Percentiles rank a stretch among this genome's conserved stretches.
phyloP scores from a whole-genome alignment of 164 flowering plant genomes.

The Tetracentron sinense region DNA sequence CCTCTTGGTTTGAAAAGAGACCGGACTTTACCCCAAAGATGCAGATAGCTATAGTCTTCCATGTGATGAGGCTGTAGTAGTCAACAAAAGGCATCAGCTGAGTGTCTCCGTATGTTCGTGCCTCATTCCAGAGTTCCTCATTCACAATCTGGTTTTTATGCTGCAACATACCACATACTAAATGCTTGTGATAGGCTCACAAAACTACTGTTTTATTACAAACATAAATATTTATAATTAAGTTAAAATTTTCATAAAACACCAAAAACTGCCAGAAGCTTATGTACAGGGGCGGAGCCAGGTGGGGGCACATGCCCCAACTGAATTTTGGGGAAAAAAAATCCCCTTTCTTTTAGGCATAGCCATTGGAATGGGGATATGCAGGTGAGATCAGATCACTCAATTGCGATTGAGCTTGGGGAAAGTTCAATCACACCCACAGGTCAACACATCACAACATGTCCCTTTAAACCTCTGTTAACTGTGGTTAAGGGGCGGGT shows the following conservation, averaged over 20 bases:
- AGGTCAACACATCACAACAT: no score
- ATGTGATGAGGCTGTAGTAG: conserved; percentile 86
- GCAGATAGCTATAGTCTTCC: conserved; percentile 97
- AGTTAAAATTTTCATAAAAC: background rate
- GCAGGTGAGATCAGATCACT: no score
- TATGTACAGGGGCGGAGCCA: no score
- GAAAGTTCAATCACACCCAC: no score
- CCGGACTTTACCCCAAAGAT: conserved; percentile 74
- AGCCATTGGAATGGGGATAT: no score
- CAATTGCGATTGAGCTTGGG: no score
- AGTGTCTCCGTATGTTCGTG: conserved; percentile 76
- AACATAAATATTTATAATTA: background rate
- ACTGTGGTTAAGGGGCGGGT: no score
- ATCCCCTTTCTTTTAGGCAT: no score
- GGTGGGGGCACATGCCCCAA: no score
- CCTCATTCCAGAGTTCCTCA: conserved; percentile 95
- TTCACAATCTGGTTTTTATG: conserved; percentile 92
- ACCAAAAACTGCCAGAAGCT: background rate
- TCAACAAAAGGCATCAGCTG: conserved; percentile 99
- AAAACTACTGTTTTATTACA: background rate
- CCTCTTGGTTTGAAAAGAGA: conserved; percentile 18
- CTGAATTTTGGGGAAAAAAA: no score
- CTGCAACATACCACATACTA: conserved; percentile 37
- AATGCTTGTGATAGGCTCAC: background rate
- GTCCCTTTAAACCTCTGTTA: no score